phyloP scores from a whole-genome alignment of 2,329 filamentous ascomycete genomes.

The Paramyrothecium sp. region DNA sequence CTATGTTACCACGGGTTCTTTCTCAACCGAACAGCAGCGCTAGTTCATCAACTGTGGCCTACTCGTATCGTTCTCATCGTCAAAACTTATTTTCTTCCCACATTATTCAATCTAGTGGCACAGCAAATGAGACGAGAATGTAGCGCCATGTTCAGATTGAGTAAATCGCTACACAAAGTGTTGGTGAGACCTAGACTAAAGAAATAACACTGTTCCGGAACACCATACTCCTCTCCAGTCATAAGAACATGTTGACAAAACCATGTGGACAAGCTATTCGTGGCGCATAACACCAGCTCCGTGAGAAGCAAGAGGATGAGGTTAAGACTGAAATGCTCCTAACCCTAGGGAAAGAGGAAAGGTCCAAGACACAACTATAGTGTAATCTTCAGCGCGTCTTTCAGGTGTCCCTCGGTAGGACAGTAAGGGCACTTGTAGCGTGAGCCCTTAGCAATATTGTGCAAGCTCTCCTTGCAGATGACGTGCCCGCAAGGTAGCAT shows the following conservation, averaged over 20 bases:
- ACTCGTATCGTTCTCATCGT: too few relatives aligned
- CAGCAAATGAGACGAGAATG: too few relatives aligned
- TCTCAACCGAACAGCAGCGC: too few relatives aligned
- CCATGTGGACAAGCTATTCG: neutral
- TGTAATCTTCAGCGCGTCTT: conserved; percentile 73
- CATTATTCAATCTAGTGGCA: too few relatives aligned
- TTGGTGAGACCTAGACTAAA: too few relatives aligned
- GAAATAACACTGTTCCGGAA: neutral
- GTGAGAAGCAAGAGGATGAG: neutral
- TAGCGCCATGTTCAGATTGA: too few relatives aligned
- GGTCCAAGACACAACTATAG: conserved; percentile 38
- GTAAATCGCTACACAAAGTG: too few relatives aligned
- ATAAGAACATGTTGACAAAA: neutral
- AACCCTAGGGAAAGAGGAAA: neutral
- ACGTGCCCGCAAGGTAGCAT: conserved; percentile 96
- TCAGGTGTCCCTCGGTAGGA: conserved; percentile 75
- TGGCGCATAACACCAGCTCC: neutral
- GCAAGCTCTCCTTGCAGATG: conserved; percentile 79
- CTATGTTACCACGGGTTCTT: too few relatives aligned
- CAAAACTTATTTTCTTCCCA: too few relatives aligned
- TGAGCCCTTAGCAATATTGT: conserved; percentile 73
- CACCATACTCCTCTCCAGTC: neutral
- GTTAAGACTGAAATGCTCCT: neutral
- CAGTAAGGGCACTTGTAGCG: conserved; percentile 97
- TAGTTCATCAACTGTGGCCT: too few relatives aligned